Percentiles rank a stretch among this genome's conserved stretches.
These are phyloP conservation scores for Apiospora arundinis DNA, from an alignment of 2,329 filamentous ascomycete genomes.

Conservation along the genomic window DNA sequence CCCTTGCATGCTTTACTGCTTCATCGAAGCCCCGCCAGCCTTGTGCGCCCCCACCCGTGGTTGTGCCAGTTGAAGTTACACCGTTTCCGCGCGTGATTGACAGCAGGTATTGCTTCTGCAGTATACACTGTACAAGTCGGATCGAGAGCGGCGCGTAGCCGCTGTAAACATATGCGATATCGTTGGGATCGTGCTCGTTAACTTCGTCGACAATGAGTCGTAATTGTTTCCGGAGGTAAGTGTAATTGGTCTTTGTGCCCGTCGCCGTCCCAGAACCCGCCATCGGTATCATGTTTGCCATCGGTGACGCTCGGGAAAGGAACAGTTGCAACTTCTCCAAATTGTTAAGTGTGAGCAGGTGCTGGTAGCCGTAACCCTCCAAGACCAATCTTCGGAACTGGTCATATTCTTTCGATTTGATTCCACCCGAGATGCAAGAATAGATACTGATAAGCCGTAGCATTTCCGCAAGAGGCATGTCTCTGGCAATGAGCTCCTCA, in stretches of 20 bases:
- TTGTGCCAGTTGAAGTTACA: slow-evolving; percentile 52
- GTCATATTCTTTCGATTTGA: slow-evolving; percentile 88
- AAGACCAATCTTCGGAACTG: slow-evolving; percentile 86
- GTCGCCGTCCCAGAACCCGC: slow-evolving; percentile 60
- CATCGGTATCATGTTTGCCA: slow-evolving; percentile 83
- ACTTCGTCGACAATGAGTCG: slow-evolving; percentile 95
- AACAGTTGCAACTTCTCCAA: slow-evolving; percentile 91
- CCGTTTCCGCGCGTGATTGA: slow-evolving; percentile 70
- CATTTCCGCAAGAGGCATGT: slow-evolving; percentile 80
- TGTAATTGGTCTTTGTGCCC: slow-evolving; percentile 87
- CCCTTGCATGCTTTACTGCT: slow-evolving; percentile 83
- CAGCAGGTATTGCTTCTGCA: slow-evolving; percentile 87
- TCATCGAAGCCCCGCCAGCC: slow-evolving; percentile 97
- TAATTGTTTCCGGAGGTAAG: slow-evolving; percentile 82
- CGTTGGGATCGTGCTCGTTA: slow-evolving; percentile 90
- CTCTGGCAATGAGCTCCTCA: slow-evolving; percentile 91
- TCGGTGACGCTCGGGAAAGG: slow-evolving; percentile 75
- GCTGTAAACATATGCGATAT: slow-evolving; percentile 97
- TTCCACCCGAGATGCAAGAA: slow-evolving; percentile 86
- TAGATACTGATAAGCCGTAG: slow-evolving; percentile 89
- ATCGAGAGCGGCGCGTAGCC: slow-evolving; percentile 94
- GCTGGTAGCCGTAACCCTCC: slow-evolving; percentile 94
- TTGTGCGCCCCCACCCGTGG: slow-evolving; percentile 66
- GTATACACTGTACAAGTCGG: slow-evolving; percentile 86
- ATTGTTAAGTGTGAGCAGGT: slow-evolving; percentile 85